Base-by-base conservation (phyloP, 306 rosid species). In the Acacia crassicarpa region DNA sequence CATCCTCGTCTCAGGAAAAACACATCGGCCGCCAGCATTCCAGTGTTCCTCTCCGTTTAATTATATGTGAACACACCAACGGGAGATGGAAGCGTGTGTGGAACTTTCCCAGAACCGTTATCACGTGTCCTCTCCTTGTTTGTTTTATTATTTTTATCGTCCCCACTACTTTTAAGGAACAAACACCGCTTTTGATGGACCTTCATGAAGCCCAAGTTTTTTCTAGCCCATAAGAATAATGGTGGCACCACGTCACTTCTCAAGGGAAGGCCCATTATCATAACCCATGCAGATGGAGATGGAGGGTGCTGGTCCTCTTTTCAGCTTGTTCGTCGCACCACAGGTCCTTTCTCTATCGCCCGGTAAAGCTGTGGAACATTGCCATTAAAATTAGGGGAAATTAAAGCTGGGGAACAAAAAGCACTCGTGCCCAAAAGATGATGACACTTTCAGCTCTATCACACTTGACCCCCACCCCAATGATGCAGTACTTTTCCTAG, bases 21-120 rank as follows among this genome's bases (percentile, higher is more conserved):
- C 27, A 40, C 35, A 32, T 32, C 35, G 4, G 4, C 66, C 1
- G 14, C 5, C 25, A 56, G 63, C 63, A 56, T 7, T 54, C 4
- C 20, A 59, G 6, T 3, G 33, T 59, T 4, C 33, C 66, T 23
- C 66, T 59, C 15, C 9, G 5, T 58, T 58, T 8, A 8, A n/a
- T 8, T 30, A 30, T 9, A 9, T 22, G 32, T 59, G 66, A 4
- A 10, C 16, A 59, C n/a, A n/a, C n/a, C n/a, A n/a, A n/a, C n/a
- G n/a, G n/a, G 61, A 67, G 67, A 62, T 65, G 46, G 78, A 49
- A n/a, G 58, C 33, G 72, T 72, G 77, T 46, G 54, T 7, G 79
- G 78, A 85, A 85, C 48, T 72, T 81, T 82, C 80, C 72, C 46
- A 48, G 51, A 49, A 38, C 81, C 74, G 61, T 44, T 80, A 41